Conservation (phyloP, 108 stramenopile species). For the Bacterosira constricta region DNA sequence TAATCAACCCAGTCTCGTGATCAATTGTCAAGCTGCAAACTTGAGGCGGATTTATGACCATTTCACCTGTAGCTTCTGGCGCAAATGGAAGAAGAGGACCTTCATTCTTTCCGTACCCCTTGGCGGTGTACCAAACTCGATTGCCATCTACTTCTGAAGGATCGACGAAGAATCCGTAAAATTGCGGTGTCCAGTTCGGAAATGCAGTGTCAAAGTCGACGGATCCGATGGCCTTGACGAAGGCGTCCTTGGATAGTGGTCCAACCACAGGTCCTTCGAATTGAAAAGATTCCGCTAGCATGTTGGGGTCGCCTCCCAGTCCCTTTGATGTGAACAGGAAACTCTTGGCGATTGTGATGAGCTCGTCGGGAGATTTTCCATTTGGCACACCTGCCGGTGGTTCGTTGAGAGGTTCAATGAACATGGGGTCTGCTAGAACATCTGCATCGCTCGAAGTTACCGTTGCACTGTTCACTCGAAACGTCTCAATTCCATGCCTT, state of each 20-base stretch:
- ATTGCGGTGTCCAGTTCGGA: conserved; percentile 41
- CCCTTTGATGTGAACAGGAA: background rate
- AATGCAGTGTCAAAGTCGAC: conserved; percentile 53
- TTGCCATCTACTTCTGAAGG: conserved; percentile 44
- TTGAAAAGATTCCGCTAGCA: conserved; percentile 60
- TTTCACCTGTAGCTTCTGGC: conserved; percentile 21
- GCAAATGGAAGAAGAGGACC: conserved; percentile 33
- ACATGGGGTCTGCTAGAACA: background rate
- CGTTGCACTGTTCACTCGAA: too few relatives aligned
- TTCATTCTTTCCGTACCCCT: conserved; percentile 30
- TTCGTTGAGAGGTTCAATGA: background rate
- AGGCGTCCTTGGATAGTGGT: conserved; percentile 51
- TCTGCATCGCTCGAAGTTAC: too few relatives aligned
- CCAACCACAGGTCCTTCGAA: conserved; percentile 67
- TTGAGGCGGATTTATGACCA: conserved; percentile 53
- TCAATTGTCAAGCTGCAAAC: conserved; percentile 45
- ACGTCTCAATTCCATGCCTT: too few relatives aligned
- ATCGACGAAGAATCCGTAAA: conserved; percentile 57
- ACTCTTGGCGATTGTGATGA: background rate
- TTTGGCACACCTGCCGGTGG: background rate
- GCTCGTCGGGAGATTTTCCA: background rate
- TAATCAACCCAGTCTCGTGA: conserved; percentile 47
- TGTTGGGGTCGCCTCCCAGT: background rate
- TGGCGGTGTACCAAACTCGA: conserved; percentile 61
- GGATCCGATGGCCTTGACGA: conserved; percentile 35